A percentile compares a stretch with the other conserved stretches of the same genome.
Conservation (phyloP, 2,329 filamentous ascomycete species). For the Penicillium capsulatum region DNA sequence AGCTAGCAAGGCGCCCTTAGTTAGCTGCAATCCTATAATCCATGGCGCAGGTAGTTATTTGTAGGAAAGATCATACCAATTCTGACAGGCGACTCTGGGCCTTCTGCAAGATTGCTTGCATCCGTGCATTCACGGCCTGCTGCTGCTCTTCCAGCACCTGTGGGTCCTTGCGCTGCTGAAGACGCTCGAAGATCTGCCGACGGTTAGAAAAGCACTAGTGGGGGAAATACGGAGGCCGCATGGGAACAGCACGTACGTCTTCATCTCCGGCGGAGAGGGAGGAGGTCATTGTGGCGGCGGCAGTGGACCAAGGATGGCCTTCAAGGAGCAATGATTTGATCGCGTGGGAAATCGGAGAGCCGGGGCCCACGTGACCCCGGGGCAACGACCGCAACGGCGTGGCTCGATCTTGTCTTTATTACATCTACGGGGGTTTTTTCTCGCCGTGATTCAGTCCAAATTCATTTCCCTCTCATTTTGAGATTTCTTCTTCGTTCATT, state of each 20-base stretch:
- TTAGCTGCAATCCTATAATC: slow-evolving; percentile 8
- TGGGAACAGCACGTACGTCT: slow-evolving; percentile 27
- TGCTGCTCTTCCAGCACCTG: slow-evolving; percentile 57
- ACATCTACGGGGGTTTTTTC: slow-evolving; percentile 1
- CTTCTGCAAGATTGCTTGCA: slow-evolving; percentile 56
- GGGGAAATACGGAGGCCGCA: not conserved
- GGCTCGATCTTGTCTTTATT: not conserved
- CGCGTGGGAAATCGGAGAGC: slow-evolving; percentile 6
- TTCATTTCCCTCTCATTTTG: not conserved
- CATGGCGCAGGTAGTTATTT: not conserved
- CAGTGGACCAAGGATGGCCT: slow-evolving; percentile 28
- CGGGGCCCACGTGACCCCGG: slow-evolving; percentile 22
- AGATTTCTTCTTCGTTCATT: not conserved
- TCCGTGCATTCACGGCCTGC: slow-evolving; percentile 56
- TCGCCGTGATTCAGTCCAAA: too few relatives aligned
- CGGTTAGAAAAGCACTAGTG: not conserved
- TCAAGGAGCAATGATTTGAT: slow-evolving; percentile 13
- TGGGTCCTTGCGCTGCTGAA: slow-evolving; percentile 53
- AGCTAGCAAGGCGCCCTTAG: slow-evolving; percentile 50
- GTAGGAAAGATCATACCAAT: slow-evolving; percentile 49
- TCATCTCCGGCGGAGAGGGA: slow-evolving; percentile 41
- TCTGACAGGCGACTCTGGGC: slow-evolving; percentile 61
- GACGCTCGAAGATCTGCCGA: slow-evolving; percentile 34
- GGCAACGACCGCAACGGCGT: not conserved
- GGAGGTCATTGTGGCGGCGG: slow-evolving; percentile 42